Percentiles rank a stretch among this genome's conserved stretches.
Evolutionary conservation across 2,329 filamentous ascomycete genomes (phyloP).

Genomic region (Beauveria medogensis): DNA sequence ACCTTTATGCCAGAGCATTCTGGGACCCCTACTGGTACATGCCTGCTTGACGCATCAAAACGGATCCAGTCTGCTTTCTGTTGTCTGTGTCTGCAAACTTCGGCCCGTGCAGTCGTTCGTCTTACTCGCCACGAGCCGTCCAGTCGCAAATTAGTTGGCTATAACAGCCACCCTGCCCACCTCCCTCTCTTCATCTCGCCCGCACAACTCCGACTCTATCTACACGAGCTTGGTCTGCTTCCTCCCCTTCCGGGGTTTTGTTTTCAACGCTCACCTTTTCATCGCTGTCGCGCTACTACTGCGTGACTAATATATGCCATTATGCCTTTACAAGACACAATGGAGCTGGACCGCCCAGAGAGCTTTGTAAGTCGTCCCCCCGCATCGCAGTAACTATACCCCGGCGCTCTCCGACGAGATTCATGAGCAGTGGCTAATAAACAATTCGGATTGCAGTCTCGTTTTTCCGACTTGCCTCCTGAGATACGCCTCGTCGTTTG

Average conservation of each 20-base stretch:
- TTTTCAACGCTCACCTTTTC: too few relatives aligned
- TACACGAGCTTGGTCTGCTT: background rate
- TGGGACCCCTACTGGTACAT: background rate
- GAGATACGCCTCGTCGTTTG: slow-evolving; percentile 42
- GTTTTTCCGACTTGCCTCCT: slow-evolving; percentile 34
- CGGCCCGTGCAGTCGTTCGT: background rate
- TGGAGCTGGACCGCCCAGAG: background rate
- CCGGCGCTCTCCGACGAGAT: background rate
- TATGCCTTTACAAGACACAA: background rate
- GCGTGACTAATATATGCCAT: background rate
- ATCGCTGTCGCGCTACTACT: background rate
- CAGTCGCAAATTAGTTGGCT: background rate
- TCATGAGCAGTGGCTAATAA: background rate
- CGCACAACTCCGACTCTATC: background rate
- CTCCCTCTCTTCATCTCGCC: background rate
- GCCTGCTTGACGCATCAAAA: background rate
- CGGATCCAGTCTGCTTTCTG: background rate
- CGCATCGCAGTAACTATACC: background rate
- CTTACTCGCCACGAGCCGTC: background rate
- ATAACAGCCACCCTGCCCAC: background rate
- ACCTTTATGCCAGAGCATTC: background rate
- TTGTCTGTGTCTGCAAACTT: background rate
- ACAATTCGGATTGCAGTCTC: slow-evolving; percentile 22
- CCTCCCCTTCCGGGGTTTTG: background rate
- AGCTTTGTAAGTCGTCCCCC: background rate